Percentiles rank a stretch among this genome's conserved stretches.
Conservation (phyloP, 2,329 filamentous ascomycete genomes). For the Sarocladiaceae sp. region DNA sequence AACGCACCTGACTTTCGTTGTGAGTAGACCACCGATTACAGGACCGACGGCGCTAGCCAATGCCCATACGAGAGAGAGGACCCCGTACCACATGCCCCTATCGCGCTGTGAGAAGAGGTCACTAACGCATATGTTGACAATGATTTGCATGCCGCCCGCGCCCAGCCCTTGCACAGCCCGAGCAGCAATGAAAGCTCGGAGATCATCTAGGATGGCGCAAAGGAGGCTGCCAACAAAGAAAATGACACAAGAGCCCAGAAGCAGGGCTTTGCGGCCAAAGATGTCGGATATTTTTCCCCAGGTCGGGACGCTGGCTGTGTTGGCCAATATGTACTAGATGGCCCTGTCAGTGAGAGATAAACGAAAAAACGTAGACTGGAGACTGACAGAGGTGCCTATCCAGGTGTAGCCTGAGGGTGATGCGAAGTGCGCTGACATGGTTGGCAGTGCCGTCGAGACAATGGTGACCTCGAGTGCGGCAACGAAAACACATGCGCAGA, state of each 20-base stretch:
- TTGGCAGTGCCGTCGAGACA: conserved; percentile 57
- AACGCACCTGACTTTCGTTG: conserved; percentile 48
- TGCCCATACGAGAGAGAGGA: conserved; percentile 65
- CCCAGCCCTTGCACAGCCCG: conserved; percentile 49
- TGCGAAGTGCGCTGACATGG: conserved; percentile 53
- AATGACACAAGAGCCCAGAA: conserved; percentile 41
- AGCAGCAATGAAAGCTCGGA: conserved; percentile 34
- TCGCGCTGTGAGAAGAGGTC: conserved; percentile 44
- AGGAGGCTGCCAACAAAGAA: conserved; percentile 51
- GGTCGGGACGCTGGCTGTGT: conserved; percentile 62
- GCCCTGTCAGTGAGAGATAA: background rate
- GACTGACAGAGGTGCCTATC: conserved; percentile 65
- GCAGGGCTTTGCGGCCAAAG: conserved; percentile 51
- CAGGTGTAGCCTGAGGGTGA: conserved; percentile 68
- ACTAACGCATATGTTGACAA: conserved; percentile 50
- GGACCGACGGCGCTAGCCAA: conserved; percentile 63
- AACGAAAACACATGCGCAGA: conserved; percentile 37
- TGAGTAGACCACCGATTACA: conserved; percentile 60
- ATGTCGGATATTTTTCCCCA: conserved; percentile 64
- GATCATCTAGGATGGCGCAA: conserved; percentile 27
- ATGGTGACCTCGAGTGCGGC: conserved; percentile 51
- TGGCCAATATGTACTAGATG: conserved; percentile 50
- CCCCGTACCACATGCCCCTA: conserved; percentile 50
- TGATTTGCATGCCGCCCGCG: conserved; percentile 44
- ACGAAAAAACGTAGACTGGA: background rate